Conservation (phyloP, 108 stramenopile genomes). For the Cyclotella sp. region DNA sequence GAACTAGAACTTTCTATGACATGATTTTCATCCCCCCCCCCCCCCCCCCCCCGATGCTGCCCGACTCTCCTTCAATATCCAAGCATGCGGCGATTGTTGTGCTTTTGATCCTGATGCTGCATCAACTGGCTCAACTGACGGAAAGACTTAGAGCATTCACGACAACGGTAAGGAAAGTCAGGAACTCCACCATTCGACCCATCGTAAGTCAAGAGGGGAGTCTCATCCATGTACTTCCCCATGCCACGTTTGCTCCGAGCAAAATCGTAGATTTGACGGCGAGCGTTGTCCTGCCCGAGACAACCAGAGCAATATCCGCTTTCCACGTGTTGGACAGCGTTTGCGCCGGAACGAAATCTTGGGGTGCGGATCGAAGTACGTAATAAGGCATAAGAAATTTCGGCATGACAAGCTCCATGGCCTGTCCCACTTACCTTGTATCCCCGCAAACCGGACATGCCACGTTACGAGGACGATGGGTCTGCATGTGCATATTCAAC, state of each 20-base stretch:
- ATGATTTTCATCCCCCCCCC: background rate
- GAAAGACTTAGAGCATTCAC: conserved; percentile 54
- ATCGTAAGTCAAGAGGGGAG: conserved; percentile 58
- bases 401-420: background rate
- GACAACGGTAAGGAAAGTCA: conserved; percentile 71
- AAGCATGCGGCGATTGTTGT: conserved; percentile 47
- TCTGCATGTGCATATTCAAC: conserved; percentile 81
- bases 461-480: conserved; percentile 71
- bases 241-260: conserved; percentile 46
- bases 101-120: conserved; percentile 76
- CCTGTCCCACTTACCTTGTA: background rate
- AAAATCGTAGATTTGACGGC: conserved; percentile 68
- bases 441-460: conserved; percentile 77
- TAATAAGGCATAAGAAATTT: background rate
- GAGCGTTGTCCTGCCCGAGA: conserved; percentile 58
- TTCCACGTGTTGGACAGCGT: conserved; percentile 80
- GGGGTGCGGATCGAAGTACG: background rate
- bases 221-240: conserved; percentile 53
- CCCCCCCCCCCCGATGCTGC: background rate
- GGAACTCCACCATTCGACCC: conserved; percentile 45
- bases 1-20: background rate
- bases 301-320: conserved; percentile 73
- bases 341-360: conserved; percentile 67
- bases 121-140: conserved; percentile 74
- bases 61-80: conserved; percentile 4